Conservation (phyloP, 495 filamentous ascomycete genomes). For the Xylaria sp. region DNA sequence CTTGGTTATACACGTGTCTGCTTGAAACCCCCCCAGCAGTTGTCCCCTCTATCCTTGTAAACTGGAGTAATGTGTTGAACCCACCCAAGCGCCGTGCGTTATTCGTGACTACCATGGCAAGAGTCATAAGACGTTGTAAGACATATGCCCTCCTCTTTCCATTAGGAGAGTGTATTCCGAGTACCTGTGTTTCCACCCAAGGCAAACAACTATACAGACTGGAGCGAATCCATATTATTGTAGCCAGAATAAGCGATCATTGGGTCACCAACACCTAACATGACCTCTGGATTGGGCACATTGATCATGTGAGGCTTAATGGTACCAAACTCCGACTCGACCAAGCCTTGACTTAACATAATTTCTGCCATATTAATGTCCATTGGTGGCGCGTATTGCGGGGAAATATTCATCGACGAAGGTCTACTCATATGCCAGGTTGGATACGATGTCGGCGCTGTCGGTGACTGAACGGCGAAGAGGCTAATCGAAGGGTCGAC, state of each 20-base stretch:
- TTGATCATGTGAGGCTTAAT: slow-evolving; percentile 56
- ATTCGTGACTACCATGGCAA: slow-evolving; percentile 15
- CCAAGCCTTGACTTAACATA: slow-evolving; percentile 51
- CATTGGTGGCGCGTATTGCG: slow-evolving; percentile 44
- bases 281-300: slow-evolving; percentile 53
- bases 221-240: slow-evolving; percentile 41
- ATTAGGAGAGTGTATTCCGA: background rate
- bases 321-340: slow-evolving; percentile 54
- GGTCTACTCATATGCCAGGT: slow-evolving; percentile 47
- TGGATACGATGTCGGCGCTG: slow-evolving; percentile 35
- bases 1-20: slow-evolving; percentile 16
- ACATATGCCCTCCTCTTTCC: background rate
- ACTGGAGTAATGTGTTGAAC: slow-evolving; percentile 12
- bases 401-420: slow-evolving; percentile 41
- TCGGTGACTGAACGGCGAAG: slow-evolving; percentile 44
- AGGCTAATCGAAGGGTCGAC: slow-evolving; percentile 33
- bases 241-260: slow-evolving; percentile 54
- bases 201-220: slow-evolving; percentile 23
- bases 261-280: slow-evolving; percentile 58
- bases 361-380: slow-evolving; percentile 48
- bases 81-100: slow-evolving; percentile 22
- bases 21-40: background rate
- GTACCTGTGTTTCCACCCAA: background rate
- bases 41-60: slow-evolving; percentile 16
- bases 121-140: background rate